Base-by-base conservation (phyloP, 768 basidiomycete species). In the Galerina sulciceps region DNA sequence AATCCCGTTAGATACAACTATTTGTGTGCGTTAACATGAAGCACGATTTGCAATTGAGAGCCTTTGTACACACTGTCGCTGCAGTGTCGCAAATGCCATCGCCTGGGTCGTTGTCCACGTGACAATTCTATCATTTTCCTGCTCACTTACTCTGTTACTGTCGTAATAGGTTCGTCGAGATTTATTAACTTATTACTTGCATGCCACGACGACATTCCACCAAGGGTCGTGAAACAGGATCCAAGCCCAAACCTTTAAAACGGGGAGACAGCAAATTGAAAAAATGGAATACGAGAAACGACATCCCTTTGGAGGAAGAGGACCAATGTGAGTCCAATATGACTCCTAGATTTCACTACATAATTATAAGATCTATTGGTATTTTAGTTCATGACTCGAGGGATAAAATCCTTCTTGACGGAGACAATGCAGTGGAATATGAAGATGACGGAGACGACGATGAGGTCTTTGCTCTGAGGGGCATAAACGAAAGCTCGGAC, bases 361-460 rank as follows among this genome's bases (percentile, higher is more conserved):
- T 55, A 42, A n/a, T n/a, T n/a, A n/a, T n/a, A n/a, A n/a, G n/a
- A n/a, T 60, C 49, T 45, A 22, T 61, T 59, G 34, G n/a, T 41
- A 6, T 37, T 45, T 3, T 63, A 94, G 92, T 93, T 68, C 90
- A 93, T 69, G 75, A 79, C 1, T 84, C 86, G 26, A 82, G 84
- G 53, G 94, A 97, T 68, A 85, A 83, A 67, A 90, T 96, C 58
- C 76, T 91, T 4, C 78, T 97, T 5, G 87, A 92, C 38, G 87
- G 82, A n/a, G 80, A 83, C 35, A 70, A 76, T 34, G 67, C 72
- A 1, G 77, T 69, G 18, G 79, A 75, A 2, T 57, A 53, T 14
- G 85, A 86, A 11, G 85, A 86, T 23, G 73, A 77, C 22, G 85
- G 76, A 14, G 86, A 87, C 13, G 89, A 89, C 37, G 90, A 94